These are phyloP conservation scores for Fusarium continuum DNA, from an alignment of 2,329 filamentous ascomycete species.

Conservation along the genomic window DNA sequence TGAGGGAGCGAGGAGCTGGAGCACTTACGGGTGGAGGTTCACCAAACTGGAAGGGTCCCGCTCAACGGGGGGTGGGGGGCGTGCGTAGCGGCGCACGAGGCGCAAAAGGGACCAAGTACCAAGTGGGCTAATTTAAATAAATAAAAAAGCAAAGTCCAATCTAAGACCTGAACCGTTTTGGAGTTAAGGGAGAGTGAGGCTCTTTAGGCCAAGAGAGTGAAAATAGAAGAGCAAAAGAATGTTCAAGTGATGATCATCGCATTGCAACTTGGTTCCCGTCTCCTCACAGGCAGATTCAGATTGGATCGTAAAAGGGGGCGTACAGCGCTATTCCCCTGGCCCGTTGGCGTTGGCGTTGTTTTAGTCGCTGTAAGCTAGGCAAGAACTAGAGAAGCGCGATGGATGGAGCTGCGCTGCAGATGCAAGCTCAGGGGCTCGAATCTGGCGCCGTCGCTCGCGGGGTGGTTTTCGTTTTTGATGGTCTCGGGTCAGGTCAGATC, in stretches of 20 bases:
- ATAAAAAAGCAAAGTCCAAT: constrained; percentile 22
- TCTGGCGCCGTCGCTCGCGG: constrained; percentile 26
- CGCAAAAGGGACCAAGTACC: constrained; percentile 24
- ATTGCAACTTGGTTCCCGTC: not conserved
- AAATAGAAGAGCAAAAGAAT: not conserved
- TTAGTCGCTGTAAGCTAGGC: constrained; percentile 4
- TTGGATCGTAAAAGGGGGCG: constrained; percentile 8
- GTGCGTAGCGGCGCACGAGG: constrained; percentile 22
- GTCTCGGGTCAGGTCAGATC: too few relatives aligned
- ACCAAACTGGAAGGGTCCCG: constrained; percentile 20
- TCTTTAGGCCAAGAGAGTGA: not conserved
- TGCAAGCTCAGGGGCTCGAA: constrained; percentile 33
- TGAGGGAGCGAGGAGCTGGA: constrained; percentile 1
- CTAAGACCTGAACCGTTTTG: constrained; percentile 13
- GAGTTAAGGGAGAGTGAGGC: too few relatives aligned
- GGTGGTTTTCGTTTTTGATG: constrained; percentile 13
- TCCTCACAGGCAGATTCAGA: not conserved
- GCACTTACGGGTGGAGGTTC: constrained; percentile 24
- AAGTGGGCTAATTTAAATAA: constrained; percentile 33
- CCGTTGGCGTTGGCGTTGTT: not conserved
- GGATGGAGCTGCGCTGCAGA: constrained; percentile 8
- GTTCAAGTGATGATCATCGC: not conserved
- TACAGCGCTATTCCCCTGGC: constrained; percentile 13
- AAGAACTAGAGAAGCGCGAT: not conserved
- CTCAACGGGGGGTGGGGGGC: constrained; percentile 25